phyloP scores from a whole-genome alignment of 164 flowering plant genomes.

The Platanus orientalis region DNA sequence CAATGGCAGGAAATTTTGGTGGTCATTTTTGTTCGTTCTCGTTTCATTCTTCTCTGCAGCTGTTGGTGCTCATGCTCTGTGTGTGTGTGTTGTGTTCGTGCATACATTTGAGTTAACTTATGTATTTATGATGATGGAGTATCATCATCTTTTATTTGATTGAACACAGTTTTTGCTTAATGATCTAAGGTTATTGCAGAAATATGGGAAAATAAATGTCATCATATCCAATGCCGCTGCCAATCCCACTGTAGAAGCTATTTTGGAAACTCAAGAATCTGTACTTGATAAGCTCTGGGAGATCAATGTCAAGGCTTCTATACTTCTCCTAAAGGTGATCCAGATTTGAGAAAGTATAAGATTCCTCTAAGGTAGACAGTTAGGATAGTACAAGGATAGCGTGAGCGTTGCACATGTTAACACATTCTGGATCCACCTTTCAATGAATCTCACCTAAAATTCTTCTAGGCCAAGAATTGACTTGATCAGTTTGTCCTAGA shows the following conservation, averaged over 20 bases:
- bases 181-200: conserved; percentile 31
- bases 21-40: neutral
- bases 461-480: neutral
- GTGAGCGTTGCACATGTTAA: neutral
- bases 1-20: too few relatives aligned
- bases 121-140: neutral
- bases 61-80: neutral
- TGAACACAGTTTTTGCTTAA: neutral
- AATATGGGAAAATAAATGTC: conserved; percentile 79
- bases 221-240: conserved; percentile 88
- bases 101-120: too few relatives aligned
- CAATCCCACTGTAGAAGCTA: conserved; percentile 58
- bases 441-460: neutral
- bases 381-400: neutral
- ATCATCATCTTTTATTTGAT: neutral
- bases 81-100: neutral
- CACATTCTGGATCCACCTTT: neutral
- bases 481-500: too few relatives aligned
- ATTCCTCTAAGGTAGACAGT: neutral
- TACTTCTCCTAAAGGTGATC: conserved; percentile 70
- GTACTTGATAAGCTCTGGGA: conserved; percentile 97
- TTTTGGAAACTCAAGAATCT: conserved; percentile 65
- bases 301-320: conserved; percentile 77
- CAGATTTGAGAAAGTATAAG: neutral
- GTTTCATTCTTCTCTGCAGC: neutral